These are phyloP conservation scores for Gamarada debralockiae DNA, from an alignment of 495 filamentous ascomycete genomes.

Conservation along the genomic window DNA sequence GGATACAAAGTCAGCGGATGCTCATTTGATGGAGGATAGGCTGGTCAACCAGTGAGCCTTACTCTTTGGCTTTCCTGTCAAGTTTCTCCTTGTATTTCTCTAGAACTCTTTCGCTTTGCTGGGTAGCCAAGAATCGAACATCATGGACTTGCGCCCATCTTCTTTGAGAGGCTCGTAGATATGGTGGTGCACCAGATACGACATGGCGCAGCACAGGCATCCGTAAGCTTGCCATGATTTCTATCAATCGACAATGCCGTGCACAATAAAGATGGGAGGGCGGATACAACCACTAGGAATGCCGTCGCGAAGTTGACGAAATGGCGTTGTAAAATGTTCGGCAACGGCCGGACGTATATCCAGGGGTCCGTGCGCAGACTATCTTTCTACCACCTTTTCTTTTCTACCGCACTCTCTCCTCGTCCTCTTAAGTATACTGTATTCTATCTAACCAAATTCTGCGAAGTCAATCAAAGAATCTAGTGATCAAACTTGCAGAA, in stretches of 20 bases:
- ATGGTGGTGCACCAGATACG: conserved; percentile 24
- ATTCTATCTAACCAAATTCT: too few species aligned
- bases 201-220: conserved; percentile 26
- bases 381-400: too few species aligned
- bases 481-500: too few species aligned
- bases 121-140: conserved; percentile 79
- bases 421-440: too few species aligned
- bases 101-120: conserved; percentile 53
- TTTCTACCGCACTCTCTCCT: too few species aligned
- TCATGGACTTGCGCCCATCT: conserved; percentile 92
- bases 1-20: conserved; percentile 9
- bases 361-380: too few species aligned
- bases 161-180: conserved; percentile 48
- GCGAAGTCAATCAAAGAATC: too few species aligned
- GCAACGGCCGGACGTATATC: too few species aligned
- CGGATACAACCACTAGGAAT: too few species aligned
- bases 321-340: too few species aligned
- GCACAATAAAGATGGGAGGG: too few species aligned
- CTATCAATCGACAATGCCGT: background rate
- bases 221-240: conserved; percentile 26
- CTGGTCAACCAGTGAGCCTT: conserved; percentile 21
- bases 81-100: conserved; percentile 90
- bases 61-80: conserved; percentile 75
- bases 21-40: background rate
- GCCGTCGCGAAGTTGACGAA: too few species aligned